Conservation (phyloP, 306 rosid species). For the Rosa lucieae region DNA sequence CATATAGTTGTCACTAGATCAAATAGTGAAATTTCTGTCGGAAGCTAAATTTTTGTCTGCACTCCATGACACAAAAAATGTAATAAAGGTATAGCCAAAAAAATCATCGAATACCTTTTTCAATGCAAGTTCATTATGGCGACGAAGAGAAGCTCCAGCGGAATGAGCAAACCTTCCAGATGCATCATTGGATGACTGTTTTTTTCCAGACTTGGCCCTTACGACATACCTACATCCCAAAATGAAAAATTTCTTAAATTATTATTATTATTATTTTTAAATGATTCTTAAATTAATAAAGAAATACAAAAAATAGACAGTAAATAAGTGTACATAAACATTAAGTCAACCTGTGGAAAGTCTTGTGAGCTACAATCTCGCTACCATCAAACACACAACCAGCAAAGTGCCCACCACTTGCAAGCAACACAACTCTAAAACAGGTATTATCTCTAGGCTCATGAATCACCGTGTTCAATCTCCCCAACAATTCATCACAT, state of each 20-base stretch:
- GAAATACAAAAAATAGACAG: background rate
- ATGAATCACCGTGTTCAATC: constrained; percentile 50
- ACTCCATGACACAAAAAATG: background rate
- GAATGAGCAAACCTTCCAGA: constrained; percentile 62
- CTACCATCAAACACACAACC: constrained; percentile 92
- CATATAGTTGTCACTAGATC: background rate
- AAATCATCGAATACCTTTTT: constrained; percentile 53
- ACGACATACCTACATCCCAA: constrained; percentile 74
- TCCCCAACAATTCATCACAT: constrained; percentile 43
- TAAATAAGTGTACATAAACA: background rate
- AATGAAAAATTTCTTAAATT: background rate
- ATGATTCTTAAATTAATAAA: background rate
- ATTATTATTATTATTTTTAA: no score
- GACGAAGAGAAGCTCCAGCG: constrained; percentile 94
- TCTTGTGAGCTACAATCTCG: constrained; percentile 78
- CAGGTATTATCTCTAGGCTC: constrained; percentile 67
- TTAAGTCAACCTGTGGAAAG: constrained; percentile 80
- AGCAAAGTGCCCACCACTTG: constrained; percentile 92
- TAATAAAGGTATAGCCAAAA: background rate
- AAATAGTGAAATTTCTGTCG: background rate
- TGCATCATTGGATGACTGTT: constrained; percentile 92
- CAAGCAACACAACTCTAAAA: constrained; percentile 80
- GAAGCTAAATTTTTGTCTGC: background rate
- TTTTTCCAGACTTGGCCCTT: constrained; percentile 93
- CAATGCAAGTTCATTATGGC: constrained; percentile 79